These are phyloP conservation scores for Chrysosporium keratinophilum DNA, from an alignment of 2,329 filamentous ascomycete species.

Conservation along the genomic window DNA sequence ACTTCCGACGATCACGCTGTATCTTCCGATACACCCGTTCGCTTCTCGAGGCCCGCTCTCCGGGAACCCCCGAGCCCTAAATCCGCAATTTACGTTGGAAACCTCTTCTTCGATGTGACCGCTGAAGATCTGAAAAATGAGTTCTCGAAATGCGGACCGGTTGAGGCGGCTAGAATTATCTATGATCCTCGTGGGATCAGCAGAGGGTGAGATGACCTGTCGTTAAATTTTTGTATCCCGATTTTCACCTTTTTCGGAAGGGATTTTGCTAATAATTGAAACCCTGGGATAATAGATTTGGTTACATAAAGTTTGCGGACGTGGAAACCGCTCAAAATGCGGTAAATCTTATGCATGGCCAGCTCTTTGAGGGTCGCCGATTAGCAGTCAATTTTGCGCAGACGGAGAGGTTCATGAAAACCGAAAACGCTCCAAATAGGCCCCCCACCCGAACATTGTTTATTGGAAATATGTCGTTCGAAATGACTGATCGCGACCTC, in stretches of 20 bases:
- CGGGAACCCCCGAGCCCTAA: conserved; percentile 23
- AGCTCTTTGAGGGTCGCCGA: conserved; percentile 53
- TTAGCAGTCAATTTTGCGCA: conserved; percentile 52
- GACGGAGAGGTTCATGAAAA: conserved; percentile 16
- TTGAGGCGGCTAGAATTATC: conserved; percentile 46
- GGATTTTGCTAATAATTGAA: neutral
- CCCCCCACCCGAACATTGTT: conserved; percentile 57
- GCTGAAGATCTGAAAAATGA: conserved; percentile 50
- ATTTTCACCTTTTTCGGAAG: neutral
- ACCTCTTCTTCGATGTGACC: conserved; percentile 59
- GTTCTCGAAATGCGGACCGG: conserved; percentile 49
- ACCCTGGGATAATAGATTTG: conserved; percentile 44
- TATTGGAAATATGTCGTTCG: conserved; percentile 77
- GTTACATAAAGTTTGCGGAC: conserved; percentile 51
- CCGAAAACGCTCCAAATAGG: conserved; percentile 24
- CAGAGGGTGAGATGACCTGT: conserved; percentile 52
- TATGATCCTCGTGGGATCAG: conserved; percentile 54
- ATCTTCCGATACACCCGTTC: conserved; percentile 9
- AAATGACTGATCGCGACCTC: conserved; percentile 73
- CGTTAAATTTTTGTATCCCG: neutral
- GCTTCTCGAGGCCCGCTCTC: conserved; percentile 6
- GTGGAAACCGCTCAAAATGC: conserved; percentile 46
- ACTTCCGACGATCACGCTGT: conserved; percentile 18
- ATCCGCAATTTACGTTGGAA: conserved; percentile 53
- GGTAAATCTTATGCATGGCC: conserved; percentile 48